Evolutionary conservation across 1,284 basidiomycete species (phyloP).

Genomic region (Ganoderma sp.): DNA sequence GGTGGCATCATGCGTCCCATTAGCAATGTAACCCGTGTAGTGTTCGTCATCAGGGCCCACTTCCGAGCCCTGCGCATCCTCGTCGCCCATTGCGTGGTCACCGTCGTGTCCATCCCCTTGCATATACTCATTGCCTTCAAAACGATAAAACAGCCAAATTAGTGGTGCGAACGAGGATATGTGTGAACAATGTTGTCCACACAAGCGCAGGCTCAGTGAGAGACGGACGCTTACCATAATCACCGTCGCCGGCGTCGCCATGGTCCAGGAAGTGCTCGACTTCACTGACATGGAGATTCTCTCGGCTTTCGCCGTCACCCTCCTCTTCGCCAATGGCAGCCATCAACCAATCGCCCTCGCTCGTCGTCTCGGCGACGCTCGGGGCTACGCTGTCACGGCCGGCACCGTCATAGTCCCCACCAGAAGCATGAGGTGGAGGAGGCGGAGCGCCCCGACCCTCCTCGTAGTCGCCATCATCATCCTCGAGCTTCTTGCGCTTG

Average conservation of each 20-base stretch:
- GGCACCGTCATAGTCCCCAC: constrained; percentile 48
- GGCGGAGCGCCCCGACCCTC: constrained; percentile 70
- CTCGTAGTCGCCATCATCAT: constrained; percentile 79
- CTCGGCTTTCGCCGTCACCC: constrained; percentile 51
- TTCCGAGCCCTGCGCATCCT: constrained; percentile 36
- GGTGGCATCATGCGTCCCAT: constrained; percentile 33
- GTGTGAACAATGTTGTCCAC: constrained; percentile 41
- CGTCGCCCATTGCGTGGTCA: constrained; percentile 40
- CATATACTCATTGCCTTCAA: constrained; percentile 59
- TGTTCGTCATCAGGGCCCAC: constrained; percentile 44
- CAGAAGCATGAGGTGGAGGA: constrained; percentile 53
- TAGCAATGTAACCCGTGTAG: constrained; percentile 33
- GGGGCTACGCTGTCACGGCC: constrained; percentile 70
- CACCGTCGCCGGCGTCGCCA: constrained; percentile 47
- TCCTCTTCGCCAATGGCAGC: constrained; percentile 78
- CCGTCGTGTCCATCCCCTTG: constrained; percentile 41
- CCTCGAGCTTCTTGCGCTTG: constrained; percentile 82
- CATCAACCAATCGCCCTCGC: constrained; percentile 85
- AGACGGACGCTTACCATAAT: constrained; percentile 52
- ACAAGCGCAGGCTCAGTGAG: constrained; percentile 38
- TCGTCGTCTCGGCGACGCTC: constrained; percentile 70
- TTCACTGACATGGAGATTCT: constrained; percentile 53
- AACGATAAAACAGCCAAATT: constrained; percentile 50
- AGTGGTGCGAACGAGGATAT: constrained; percentile 55
- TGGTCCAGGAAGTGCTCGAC: constrained; percentile 45